phyloP scores from a whole-genome alignment of 495 filamentous ascomycete genomes.

The Lichenothelia convexa region DNA sequence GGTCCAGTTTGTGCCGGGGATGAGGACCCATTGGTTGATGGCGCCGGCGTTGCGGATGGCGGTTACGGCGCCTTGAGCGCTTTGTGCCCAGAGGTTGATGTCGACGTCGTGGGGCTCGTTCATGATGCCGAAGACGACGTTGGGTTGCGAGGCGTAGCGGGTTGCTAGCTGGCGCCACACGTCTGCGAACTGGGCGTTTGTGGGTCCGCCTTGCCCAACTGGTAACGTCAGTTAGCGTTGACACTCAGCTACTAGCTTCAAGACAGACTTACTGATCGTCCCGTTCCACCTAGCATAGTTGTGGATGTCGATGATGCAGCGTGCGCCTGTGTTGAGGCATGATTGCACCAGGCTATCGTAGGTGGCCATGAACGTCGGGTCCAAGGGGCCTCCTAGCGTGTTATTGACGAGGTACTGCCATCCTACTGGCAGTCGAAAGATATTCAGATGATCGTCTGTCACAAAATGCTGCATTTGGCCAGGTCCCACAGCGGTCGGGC shows the following conservation, averaged over 20 bases:
- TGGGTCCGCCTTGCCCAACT: conserved; percentile 40
- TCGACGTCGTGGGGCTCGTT: conserved; percentile 38
- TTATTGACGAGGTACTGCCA: no score
- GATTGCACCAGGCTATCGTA: no score
- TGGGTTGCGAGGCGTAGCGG: conserved; percentile 29
- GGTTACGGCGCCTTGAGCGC: conserved; percentile 36
- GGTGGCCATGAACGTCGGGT: no score
- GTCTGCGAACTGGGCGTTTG: conserved; percentile 34
- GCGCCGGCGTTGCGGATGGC: conserved; percentile 41
- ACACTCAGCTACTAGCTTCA: no score
- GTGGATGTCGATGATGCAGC: conserved; percentile 42
- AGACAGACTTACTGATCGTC: no score
- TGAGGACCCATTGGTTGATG: conserved; percentile 32
- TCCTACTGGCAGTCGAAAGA: no score
- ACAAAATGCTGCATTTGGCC: no score
- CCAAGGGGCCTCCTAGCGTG: no score
- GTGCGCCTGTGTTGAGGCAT: no score
- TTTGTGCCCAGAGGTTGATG: conserved; percentile 30
- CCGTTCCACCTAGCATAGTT: conserved; percentile 45
- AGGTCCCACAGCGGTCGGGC: no score
- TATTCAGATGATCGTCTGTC: no score
- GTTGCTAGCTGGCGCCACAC: conserved; percentile 39
- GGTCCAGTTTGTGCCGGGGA: conserved; percentile 31
- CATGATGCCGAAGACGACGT: conserved; percentile 42
- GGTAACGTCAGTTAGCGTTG: no score